Evolutionary conservation across 805 yeast genomes (phyloP).

Genomic region (Teunomyces barrocoloradensis): DNA sequence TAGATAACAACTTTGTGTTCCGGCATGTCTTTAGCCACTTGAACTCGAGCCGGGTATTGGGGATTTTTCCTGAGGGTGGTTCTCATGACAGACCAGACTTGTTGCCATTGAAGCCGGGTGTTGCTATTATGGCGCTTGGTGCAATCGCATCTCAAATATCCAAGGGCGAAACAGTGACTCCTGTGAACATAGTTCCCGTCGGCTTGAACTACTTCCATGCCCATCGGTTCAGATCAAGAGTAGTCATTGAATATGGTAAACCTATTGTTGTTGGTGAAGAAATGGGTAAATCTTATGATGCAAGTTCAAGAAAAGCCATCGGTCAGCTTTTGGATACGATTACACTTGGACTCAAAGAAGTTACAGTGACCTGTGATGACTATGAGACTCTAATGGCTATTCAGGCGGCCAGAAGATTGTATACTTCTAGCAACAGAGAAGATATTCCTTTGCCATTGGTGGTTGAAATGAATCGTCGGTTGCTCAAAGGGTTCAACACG

Average conservation of each 20-base stretch:
- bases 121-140: conserved; percentile 45
- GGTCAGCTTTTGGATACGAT: conserved; percentile 25
- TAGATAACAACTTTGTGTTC: conserved; percentile 37
- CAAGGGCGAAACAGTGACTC: conserved; percentile 15
- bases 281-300: conserved; percentile 27
- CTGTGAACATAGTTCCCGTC: conserved; percentile 36
- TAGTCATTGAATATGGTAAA: conserved; percentile 42
- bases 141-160: conserved; percentile 29
- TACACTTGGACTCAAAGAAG: conserved; percentile 35
- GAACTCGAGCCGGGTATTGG: conserved; percentile 31
- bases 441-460: conserved; percentile 40
- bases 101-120: conserved; percentile 44
- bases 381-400: conserved; percentile 41
- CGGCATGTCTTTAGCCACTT: conserved; percentile 37
- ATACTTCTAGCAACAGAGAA: conserved; percentile 32
- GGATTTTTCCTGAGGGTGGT: conserved; percentile 46
- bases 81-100: conserved; percentile 43
- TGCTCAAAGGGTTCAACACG: conserved; percentile 35
- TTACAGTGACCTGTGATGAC: conserved; percentile 40
- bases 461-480: conserved; percentile 40
- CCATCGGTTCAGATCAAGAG: conserved; percentile 39
- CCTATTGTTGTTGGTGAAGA: conserved; percentile 34
- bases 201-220: conserved; percentile 45
- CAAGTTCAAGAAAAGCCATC: conserved; percentile 27
- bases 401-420: conserved; percentile 43